These are phyloP conservation scores for Endocalyx cinctus DNA, from an alignment of 2,329 filamentous ascomycete species.

Conservation along the genomic window DNA sequence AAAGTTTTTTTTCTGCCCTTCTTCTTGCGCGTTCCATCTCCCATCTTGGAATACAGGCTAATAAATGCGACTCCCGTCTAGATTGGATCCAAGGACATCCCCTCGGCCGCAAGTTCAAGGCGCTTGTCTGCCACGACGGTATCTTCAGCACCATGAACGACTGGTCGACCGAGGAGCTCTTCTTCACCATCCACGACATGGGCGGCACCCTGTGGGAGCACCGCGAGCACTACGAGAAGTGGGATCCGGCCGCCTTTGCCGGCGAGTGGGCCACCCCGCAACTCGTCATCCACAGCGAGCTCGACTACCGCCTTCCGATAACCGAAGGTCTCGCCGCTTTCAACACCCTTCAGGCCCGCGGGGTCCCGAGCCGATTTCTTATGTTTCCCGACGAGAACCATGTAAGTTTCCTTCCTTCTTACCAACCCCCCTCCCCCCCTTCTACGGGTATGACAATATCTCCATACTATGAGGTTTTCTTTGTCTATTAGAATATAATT, in stretches of 20 bases:
- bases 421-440: slow-evolving; percentile 39
- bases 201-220: slow-evolving; percentile 58
- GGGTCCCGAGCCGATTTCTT: slow-evolving; percentile 72
- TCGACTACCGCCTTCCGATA: slow-evolving; percentile 84
- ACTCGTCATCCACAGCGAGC: slow-evolving; percentile 80
- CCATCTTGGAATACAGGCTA: no score
- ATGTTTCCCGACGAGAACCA: slow-evolving; percentile 75
- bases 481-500: no score
- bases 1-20: no score
- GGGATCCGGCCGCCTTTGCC: slow-evolving; percentile 62
- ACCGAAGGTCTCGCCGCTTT: slow-evolving; percentile 81
- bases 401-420: slow-evolving; percentile 25
- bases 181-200: slow-evolving; percentile 66
- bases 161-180: slow-evolving; percentile 64
- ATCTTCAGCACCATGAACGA: slow-evolving; percentile 69
- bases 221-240: slow-evolving; percentile 60
- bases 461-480: no score
- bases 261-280: slow-evolving; percentile 81
- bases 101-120: slow-evolving; percentile 79
- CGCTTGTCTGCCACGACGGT: slow-evolving; percentile 83
- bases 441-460: no score
- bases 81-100: slow-evolving; percentile 88
- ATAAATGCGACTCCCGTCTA: no score
- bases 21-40: background rate
- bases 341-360: slow-evolving; percentile 73